phyloP scores from a whole-genome alignment of 2,329 filamentous ascomycete species.

The Fusarium sp. region DNA sequence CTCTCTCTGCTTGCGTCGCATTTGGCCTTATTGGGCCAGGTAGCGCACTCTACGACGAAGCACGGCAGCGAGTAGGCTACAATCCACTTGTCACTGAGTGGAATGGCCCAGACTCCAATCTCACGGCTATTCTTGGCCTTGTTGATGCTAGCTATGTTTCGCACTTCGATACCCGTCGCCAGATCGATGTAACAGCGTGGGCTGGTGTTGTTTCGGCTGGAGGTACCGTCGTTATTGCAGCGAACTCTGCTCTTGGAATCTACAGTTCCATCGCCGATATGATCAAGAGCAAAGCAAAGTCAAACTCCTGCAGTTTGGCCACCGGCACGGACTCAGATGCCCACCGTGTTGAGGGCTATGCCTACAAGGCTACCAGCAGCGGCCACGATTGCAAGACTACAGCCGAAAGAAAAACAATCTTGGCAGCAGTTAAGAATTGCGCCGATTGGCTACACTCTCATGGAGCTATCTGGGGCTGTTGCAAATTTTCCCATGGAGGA shows the following conservation, averaged over 20 bases:
- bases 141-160: background rate
- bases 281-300: no score
- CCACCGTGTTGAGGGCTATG: background rate
- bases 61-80: background rate
- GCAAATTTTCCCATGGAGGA: no score
- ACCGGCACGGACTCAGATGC: background rate
- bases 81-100: background rate
- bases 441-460: no score
- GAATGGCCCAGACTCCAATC: background rate
- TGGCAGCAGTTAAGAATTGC: background rate
- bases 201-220: no score
- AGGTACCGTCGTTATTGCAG: no score
- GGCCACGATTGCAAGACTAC: conserved; percentile 6
- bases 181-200: no score
- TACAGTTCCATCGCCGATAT: no score
- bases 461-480: no score
- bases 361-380: background rate
- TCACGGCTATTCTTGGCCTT: background rate
- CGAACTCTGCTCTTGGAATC: no score
- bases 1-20: background rate
- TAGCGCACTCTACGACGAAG: background rate
- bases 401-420: background rate
- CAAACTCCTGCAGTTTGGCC: no score
- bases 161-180: no score
- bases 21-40: background rate